A percentile compares a stretch with the other conserved stretches of the same genome.
These are phyloP conservation scores for Alternaria gansuensis DNA, from an alignment of 2,329 filamentous ascomycete genomes.

Conservation along the genomic window DNA sequence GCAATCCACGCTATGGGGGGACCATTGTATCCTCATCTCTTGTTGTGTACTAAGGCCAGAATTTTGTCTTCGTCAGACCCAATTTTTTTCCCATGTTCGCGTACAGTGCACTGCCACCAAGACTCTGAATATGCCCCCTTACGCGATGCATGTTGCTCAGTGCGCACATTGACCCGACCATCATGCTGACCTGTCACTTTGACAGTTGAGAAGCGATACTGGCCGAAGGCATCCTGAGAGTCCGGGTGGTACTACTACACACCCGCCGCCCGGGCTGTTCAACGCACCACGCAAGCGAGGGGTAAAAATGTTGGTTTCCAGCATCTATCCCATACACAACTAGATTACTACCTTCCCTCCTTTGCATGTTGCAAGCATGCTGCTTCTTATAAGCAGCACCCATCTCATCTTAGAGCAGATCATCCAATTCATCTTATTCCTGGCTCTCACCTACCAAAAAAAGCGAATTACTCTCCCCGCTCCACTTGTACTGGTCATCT, in stretches of 20 bases:
- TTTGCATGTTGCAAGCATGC: no score
- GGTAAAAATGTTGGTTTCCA: conserved; percentile 4
- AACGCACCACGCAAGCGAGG: conserved; percentile 9
- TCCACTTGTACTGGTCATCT: no score
- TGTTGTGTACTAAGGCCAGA: not conserved
- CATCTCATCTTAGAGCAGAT: no score
- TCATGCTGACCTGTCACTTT: not conserved
- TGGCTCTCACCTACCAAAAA: no score
- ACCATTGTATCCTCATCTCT: not conserved
- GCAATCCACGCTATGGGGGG: not conserved
- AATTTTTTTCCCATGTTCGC: not conserved
- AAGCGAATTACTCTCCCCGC: no score
- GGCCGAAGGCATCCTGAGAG: not conserved
- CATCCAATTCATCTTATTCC: no score
- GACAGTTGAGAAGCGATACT: not conserved
- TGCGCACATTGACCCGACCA: not conserved
- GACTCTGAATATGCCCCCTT: not conserved
- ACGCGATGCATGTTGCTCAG: not conserved
- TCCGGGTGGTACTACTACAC: not conserved
- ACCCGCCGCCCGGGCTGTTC: not conserved
- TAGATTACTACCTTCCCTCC: not conserved
- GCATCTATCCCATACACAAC: no score
- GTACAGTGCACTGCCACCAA: not conserved
- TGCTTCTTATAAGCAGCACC: no score
- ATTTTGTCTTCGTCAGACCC: not conserved